Percentiles rank a stretch among this genome's conserved stretches.
Evolutionary conservation across 164 flowering plant genomes (phyloP).

Genomic region (Stephania cephalantha): DNA sequence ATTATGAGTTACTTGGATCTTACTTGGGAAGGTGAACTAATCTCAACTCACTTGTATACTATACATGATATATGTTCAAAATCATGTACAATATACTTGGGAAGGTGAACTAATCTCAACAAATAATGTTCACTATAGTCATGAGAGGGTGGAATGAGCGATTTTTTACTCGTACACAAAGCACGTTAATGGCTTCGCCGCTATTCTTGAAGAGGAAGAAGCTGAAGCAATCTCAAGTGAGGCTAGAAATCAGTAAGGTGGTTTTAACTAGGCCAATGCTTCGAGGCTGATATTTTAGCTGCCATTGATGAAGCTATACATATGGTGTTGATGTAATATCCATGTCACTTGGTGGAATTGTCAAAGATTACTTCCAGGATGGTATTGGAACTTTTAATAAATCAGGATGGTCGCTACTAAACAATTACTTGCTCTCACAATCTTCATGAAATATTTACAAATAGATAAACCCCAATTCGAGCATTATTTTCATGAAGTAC

Average conservation of each 20-base stretch:
- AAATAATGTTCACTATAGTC: background rate
- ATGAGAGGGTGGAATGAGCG: slow-evolving; percentile 16
- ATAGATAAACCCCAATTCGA: too few relatives aligned
- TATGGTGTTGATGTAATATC: slow-evolving; percentile 51
- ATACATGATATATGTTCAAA: background rate
- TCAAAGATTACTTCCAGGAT: slow-evolving; percentile 32
- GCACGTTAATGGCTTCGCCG: slow-evolving; percentile 11
- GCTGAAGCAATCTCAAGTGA: slow-evolving; percentile 16
- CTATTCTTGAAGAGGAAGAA: slow-evolving; percentile 23
- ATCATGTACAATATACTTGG: background rate
- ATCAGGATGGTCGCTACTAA: too few relatives aligned
- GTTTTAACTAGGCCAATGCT: background rate
- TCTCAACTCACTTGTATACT: background rate
- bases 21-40: too few relatives aligned
- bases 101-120: background rate
- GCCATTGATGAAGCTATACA: slow-evolving; percentile 6
- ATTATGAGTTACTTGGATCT: too few relatives aligned
- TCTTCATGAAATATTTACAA: too few relatives aligned
- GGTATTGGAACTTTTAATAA: too few relatives aligned
- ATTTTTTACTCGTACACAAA: slow-evolving; percentile 18
- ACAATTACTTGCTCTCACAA: too few relatives aligned
- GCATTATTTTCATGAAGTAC: too few relatives aligned
- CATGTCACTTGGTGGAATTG: slow-evolving; percentile 32
- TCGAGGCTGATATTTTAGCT: background rate
- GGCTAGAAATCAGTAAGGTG: too few relatives aligned